phyloP scores from a whole-genome alignment of 306 rosid genomes.

The Sphenostylis stenocarpa region DNA sequence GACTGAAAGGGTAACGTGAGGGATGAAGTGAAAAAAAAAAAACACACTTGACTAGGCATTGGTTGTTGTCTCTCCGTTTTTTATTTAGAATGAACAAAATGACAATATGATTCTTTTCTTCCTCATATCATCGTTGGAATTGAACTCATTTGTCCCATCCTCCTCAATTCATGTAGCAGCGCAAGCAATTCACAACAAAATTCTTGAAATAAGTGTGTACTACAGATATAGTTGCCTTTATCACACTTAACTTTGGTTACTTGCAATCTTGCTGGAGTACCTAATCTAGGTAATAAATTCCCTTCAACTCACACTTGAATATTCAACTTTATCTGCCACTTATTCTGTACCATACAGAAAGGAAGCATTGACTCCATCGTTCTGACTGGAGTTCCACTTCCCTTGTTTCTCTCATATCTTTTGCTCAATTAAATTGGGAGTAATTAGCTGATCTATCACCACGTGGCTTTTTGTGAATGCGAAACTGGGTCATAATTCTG shows the following conservation, averaged over 20 bases:
- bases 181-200: slow-evolving; percentile 1
- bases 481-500: neutral
- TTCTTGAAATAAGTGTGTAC: neutral
- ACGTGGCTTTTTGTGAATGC: neutral
- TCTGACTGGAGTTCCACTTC: neutral
- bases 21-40: neutral
- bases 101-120: neutral
- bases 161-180: neutral
- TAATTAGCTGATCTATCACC: neutral
- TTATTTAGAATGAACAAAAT: neutral
- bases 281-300: slow-evolving; percentile 3
- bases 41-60: neutral
- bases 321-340: slow-evolving; percentile 4
- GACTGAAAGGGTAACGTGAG: no score
- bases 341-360: neutral
- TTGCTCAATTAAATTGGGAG: neutral
- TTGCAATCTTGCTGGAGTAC: neutral
- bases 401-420: neutral
- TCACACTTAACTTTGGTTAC: neutral
- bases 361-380: neutral
- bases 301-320: neutral
- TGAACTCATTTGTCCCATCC: neutral
- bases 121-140: neutral
- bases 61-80: neutral
- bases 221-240: neutral